These are phyloP conservation scores for Trifolium pratense DNA, from an alignment of 306 rosid genomes.

Conservation along the genomic window DNA sequence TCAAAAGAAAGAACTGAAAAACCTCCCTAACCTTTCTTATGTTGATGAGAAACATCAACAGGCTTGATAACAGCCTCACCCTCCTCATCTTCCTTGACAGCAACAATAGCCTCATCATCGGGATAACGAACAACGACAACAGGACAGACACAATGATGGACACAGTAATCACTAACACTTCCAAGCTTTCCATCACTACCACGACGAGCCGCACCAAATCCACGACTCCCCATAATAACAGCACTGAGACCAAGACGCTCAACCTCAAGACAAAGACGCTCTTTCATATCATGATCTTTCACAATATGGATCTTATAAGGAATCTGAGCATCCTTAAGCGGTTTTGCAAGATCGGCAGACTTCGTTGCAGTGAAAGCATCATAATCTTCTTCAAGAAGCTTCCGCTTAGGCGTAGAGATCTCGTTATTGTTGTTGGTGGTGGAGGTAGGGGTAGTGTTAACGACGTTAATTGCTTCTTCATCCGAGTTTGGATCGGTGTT, in stretches of 20 bases:
- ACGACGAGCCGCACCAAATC: slow-evolving; percentile 80
- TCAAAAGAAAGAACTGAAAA: neutral
- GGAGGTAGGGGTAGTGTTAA: neutral
- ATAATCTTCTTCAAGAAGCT: slow-evolving; percentile 80
- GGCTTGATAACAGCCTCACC: slow-evolving; percentile 55
- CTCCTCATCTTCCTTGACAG: slow-evolving; percentile 50
- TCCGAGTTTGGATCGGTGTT: slow-evolving; percentile 49
- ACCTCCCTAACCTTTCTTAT: slow-evolving; percentile 68
- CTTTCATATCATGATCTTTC: slow-evolving; percentile 98
- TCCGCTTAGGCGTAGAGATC: slow-evolving; percentile 44
- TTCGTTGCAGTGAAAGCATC: slow-evolving; percentile 88
- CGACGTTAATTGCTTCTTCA: slow-evolving; percentile 35
- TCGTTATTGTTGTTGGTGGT: slow-evolving; percentile 30
- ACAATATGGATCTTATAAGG: slow-evolving; percentile 97
- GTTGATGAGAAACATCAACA: slow-evolving; percentile 33
- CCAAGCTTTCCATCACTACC: slow-evolving; percentile 91
- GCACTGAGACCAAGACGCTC: slow-evolving; percentile 97
- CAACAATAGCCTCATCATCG: slow-evolving; percentile 66
- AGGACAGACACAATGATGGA: slow-evolving; percentile 94
- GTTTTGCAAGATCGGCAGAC: slow-evolving; percentile 75
- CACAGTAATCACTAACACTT: slow-evolving; percentile 96
- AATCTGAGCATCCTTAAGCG: slow-evolving; percentile 85
- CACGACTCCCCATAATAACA: slow-evolving; percentile 96
- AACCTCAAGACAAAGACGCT: slow-evolving; percentile 86
- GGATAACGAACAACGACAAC: slow-evolving; percentile 95